These are phyloP conservation scores for Entomortierella parvispora DNA, from an alignment of 192 early-diverging fungal species.

Conservation along the genomic window DNA sequence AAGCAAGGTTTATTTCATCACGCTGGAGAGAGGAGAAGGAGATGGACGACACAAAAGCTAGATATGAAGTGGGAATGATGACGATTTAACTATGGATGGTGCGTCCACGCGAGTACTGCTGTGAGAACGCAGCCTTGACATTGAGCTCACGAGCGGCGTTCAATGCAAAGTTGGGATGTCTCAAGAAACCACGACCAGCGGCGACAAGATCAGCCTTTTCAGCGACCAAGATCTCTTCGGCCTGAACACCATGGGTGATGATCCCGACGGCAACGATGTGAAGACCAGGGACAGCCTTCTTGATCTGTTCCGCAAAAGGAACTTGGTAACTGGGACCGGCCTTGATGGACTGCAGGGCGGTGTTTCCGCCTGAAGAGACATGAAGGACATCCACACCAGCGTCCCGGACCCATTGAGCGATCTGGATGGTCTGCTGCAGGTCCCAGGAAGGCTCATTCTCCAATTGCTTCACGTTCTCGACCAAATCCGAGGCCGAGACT, in stretches of 20 bases:
- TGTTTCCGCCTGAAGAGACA: constrained; percentile 80
- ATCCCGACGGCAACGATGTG: constrained; percentile 74
- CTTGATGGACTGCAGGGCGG: constrained; percentile 60
- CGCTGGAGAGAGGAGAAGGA: too few relatives aligned
- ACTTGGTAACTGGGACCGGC: constrained; percentile 72
- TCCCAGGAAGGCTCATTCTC: constrained; percentile 69
- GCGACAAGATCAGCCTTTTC: constrained; percentile 80
- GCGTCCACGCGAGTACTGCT: constrained; percentile 69
- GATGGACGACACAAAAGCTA: too few relatives aligned
- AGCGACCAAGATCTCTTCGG: constrained; percentile 71
- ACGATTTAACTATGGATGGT: background rate
- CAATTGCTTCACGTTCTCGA: constrained; percentile 56
- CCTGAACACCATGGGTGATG: constrained; percentile 73
- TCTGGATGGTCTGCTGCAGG: constrained; percentile 74
- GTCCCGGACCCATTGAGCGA: constrained; percentile 62
- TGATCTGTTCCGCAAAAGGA: constrained; percentile 72
- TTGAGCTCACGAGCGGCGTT: constrained; percentile 74
- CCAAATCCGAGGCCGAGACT: constrained; percentile 81
- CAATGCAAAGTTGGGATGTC: constrained; percentile 74
- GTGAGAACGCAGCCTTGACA: constrained; percentile 67
- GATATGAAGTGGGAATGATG: background rate
- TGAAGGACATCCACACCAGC: constrained; percentile 91
- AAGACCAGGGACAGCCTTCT: constrained; percentile 64
- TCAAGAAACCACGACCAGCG: constrained; percentile 75
- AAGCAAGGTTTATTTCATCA: too few relatives aligned